Evolutionary conservation across 2,329 filamentous ascomycete species (phyloP).

Genomic region (Cercospora janseana): DNA sequence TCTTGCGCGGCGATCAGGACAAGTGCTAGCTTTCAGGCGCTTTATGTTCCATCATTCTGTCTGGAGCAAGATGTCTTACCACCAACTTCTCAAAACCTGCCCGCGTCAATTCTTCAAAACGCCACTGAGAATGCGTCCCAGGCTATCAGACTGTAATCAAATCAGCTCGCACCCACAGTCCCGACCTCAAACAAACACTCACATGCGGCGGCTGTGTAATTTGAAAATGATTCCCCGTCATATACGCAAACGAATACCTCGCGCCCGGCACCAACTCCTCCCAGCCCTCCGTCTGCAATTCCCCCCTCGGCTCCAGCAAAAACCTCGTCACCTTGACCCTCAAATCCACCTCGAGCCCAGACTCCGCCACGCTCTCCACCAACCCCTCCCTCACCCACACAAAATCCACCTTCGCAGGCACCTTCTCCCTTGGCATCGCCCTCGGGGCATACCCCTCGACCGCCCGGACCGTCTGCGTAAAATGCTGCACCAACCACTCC

Average conservation of each 20-base stretch:
- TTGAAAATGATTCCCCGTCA: slow-evolving; percentile 37
- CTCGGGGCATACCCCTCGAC: slow-evolving; percentile 34
- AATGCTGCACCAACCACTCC: slow-evolving; percentile 36
- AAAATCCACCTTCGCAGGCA: slow-evolving; percentile 32
- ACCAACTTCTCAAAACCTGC: too few species aligned
- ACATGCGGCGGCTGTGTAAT: slow-evolving; percentile 36
- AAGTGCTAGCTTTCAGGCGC: too few species aligned
- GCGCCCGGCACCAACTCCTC: slow-evolving; percentile 34
- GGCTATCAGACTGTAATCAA: slow-evolving; percentile 20
- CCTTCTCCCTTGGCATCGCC: slow-evolving; percentile 24
- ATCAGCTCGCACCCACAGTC: background rate
- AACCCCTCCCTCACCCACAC: slow-evolving; percentile 36
- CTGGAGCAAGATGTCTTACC: too few species aligned
- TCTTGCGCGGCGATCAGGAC: too few species aligned
- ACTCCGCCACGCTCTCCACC: slow-evolving; percentile 32
- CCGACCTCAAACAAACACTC: slow-evolving; percentile 10
- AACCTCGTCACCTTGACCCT: slow-evolving; percentile 35
- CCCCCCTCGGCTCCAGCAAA: slow-evolving; percentile 32
- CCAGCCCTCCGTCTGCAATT: slow-evolving; percentile 34
- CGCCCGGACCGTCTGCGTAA: slow-evolving; percentile 32
- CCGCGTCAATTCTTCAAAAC: slow-evolving; percentile 7
- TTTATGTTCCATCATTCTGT: too few species aligned
- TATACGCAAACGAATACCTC: slow-evolving; percentile 31
- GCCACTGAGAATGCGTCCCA: slow-evolving; percentile 18
- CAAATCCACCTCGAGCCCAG: slow-evolving; percentile 33